These are phyloP conservation scores for Furcasterigmium furcatum DNA, from an alignment of 2,329 filamentous ascomycete genomes.

Conservation along the genomic window DNA sequence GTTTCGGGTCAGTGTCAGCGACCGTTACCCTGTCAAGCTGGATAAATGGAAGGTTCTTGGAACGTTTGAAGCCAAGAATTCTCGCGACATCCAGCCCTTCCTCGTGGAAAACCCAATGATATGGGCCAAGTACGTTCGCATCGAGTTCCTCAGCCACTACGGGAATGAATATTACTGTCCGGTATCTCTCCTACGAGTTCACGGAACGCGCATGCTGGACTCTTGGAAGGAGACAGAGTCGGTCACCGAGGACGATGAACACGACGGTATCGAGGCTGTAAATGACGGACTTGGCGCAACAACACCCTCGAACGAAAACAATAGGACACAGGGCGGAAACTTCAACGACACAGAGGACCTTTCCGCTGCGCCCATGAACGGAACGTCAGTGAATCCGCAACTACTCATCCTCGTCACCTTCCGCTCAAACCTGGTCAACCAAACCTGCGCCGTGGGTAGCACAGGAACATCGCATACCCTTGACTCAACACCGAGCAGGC, in stretches of 20 bases:
- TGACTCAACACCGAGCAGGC: too few relatives aligned
- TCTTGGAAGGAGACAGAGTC: constrained; percentile 82
- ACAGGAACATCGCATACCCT: too few relatives aligned
- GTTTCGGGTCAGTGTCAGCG: constrained; percentile 88
- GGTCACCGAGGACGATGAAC: constrained; percentile 59
- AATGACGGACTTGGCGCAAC: too few relatives aligned
- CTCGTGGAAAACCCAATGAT: constrained; percentile 92
- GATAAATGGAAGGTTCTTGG: constrained; percentile 91
- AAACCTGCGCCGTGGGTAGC: too few relatives aligned
- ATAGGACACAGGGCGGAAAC: too few relatives aligned
- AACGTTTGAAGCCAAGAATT: constrained; percentile 87
- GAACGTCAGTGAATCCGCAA: too few relatives aligned
- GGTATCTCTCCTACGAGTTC: constrained; percentile 82
- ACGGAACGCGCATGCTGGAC: constrained; percentile 95
- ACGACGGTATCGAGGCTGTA: constrained; percentile 23
- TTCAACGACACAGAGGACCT: too few relatives aligned
- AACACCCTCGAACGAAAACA: too few relatives aligned
- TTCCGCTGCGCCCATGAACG: too few relatives aligned
- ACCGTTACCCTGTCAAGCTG: constrained; percentile 87
- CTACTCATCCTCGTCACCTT: too few relatives aligned
- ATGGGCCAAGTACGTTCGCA: constrained; percentile 87
- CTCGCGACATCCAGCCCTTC: constrained; percentile 91
- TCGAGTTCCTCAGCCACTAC: constrained; percentile 91
- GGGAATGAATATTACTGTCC: constrained; percentile 97
- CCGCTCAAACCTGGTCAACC: too few relatives aligned